These are phyloP conservation scores for Venturiaceae sp. DNA, from an alignment of 2,329 filamentous ascomycete species.

Conservation along the genomic window DNA sequence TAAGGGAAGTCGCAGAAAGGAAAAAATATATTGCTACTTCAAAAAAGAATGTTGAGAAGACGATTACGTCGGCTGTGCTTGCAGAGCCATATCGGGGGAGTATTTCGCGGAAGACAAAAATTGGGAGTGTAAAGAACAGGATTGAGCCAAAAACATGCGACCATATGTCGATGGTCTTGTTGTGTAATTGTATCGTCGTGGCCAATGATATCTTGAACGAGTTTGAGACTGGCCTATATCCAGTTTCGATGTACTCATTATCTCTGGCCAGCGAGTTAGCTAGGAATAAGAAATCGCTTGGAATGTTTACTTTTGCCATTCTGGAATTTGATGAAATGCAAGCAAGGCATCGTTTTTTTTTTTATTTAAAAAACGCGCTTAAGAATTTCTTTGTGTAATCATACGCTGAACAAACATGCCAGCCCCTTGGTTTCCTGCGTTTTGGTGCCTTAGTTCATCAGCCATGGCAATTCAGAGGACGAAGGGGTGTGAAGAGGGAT, in stretches of 20 bases:
- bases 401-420: not conserved
- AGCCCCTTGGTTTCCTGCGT: not conserved
- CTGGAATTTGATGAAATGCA: not conserved
- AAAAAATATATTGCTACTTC: constrained; percentile 37
- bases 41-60: constrained; percentile 33
- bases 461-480: not conserved
- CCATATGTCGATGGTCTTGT: constrained; percentile 36
- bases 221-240: constrained; percentile 13
- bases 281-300: not conserved
- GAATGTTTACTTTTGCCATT: not conserved
- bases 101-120: constrained; percentile 27
- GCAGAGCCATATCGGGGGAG: constrained; percentile 27
- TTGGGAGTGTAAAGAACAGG: constrained; percentile 29
- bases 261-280: constrained; percentile 11
- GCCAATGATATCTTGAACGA: constrained; percentile 9
- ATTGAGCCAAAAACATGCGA: constrained; percentile 34
- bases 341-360: not conserved
- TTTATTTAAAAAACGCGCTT: too few relatives aligned
- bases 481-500: too few relatives aligned
- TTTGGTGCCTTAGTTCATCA: not conserved
- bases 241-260: constrained; percentile 26
- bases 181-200: constrained; percentile 24
- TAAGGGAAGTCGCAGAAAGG: constrained; percentile 27
- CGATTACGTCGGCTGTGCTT: constrained; percentile 27
- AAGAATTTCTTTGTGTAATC: not conserved